phyloP scores from a whole-genome alignment of 2,329 filamentous ascomycete species.

The Leptographium radiaticola region DNA sequence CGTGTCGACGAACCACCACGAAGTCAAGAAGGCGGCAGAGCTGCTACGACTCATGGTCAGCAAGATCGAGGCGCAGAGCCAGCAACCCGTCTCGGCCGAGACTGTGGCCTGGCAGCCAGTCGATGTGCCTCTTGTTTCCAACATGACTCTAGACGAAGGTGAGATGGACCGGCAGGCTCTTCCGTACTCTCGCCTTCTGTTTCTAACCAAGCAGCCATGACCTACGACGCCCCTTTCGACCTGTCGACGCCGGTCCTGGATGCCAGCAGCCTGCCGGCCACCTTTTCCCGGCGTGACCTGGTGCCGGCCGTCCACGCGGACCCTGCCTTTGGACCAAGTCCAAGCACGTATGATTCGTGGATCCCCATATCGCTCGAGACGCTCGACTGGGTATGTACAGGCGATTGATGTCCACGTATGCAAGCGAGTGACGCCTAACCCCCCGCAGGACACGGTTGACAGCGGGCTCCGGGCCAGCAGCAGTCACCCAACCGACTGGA shows the following conservation, averaged over 20 bases:
- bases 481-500: slow-evolving; percentile 10
- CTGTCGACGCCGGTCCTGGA: background rate
- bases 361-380: slow-evolving; percentile 9
- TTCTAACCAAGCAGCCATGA: background rate
- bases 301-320: slow-evolving; percentile 3
- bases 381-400: slow-evolving; percentile 10
- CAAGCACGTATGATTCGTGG: slow-evolving; percentile 9
- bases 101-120: background rate
- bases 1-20: slow-evolving; percentile 22
- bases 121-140: background rate
- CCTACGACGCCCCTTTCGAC: background rate
- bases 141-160: background rate
- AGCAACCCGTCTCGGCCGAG: background rate
- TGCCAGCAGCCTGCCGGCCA: background rate
- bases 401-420: too few relatives aligned
- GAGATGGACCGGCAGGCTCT: background rate
- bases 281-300: slow-evolving; percentile 7
- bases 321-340: background rate
- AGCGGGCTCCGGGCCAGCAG: slow-evolving; percentile 8
- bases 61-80: slow-evolving; percentile 7
- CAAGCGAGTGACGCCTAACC: background rate
- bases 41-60: slow-evolving; percentile 28
- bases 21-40: slow-evolving; percentile 32
- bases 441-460: slow-evolving; percentile 7
- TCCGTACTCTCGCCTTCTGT: background rate